Percentiles rank a stretch among this genome's conserved stretches.
Evolutionary conservation across 345 rosid genomes (phyloP).

Genomic region (Adansonia digitata): DNA sequence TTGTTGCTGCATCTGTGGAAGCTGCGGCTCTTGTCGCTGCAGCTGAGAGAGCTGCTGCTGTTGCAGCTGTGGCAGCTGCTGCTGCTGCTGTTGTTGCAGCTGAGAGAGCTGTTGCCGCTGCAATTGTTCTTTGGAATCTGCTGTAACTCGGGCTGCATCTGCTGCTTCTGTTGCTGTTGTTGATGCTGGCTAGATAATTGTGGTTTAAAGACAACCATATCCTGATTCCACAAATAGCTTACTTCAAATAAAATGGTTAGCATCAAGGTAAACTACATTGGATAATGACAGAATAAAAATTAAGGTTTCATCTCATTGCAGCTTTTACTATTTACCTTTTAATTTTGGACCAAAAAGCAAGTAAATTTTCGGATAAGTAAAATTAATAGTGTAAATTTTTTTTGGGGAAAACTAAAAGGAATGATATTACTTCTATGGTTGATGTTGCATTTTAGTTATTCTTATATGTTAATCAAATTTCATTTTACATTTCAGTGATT

Average conservation of each 20-base stretch:
- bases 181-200: conserved; percentile 78
- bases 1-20: conserved; percentile 41
- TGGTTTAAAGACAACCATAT: conserved; percentile 94
- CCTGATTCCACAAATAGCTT: conserved; percentile 38
- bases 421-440: neutral
- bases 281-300: neutral
- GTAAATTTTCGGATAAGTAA: neutral
- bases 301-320: too few species aligned
- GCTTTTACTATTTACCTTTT: neutral
- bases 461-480: neutral
- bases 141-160: conserved; percentile 23
- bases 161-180: conserved; percentile 37
- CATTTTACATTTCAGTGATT: neutral
- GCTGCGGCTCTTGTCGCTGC: conserved; percentile 39
- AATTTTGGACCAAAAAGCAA: neutral
- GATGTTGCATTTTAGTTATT: neutral
- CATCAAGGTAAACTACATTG: too few species aligned
- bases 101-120: conserved; percentile 32
- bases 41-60: conserved; percentile 23
- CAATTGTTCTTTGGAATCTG: too few species aligned
- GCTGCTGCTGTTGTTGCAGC: conserved; percentile 19
- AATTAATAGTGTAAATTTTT: neutral
- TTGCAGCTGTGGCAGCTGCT: conserved; percentile 18
- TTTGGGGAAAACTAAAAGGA: neutral
- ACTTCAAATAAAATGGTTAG: neutral